phyloP scores from a whole-genome alignment of 1,139 yeast species.

The Suhomyces anneliseae region DNA sequence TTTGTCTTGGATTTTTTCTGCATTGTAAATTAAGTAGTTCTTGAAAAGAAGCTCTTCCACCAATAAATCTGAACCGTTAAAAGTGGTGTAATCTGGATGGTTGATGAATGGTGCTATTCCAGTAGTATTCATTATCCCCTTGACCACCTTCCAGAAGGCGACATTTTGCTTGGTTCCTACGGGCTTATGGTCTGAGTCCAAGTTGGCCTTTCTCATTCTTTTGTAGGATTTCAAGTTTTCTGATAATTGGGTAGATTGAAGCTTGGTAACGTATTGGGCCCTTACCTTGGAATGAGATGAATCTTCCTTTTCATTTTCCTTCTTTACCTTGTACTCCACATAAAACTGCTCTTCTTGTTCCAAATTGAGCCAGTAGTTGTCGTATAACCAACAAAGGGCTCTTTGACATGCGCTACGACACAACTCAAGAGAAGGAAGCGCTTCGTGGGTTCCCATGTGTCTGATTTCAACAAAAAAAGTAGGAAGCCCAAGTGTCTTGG shows the following conservation, averaged over 20 bases:
- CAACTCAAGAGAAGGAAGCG: conserved; percentile 67
- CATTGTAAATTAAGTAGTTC: conserved; percentile 31
- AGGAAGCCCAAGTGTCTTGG: conserved; percentile 69
- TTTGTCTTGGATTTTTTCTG: conserved; percentile 16
- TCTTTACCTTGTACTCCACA: conserved; percentile 16
- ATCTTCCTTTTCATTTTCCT: neutral
- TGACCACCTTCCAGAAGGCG: conserved; percentile 40
- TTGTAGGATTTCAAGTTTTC: conserved; percentile 30
- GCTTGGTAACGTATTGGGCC: conserved; percentile 1
- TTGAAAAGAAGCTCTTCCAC: conserved; percentile 20
- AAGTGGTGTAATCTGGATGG: conserved; percentile 1
- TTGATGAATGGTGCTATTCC: conserved; percentile 4
- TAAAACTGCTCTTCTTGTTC: conserved; percentile 27
- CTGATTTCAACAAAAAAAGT: conserved; percentile 84
- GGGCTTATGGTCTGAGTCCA: conserved; percentile 32
- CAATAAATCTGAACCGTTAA: conserved; percentile 13
- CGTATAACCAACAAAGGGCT: conserved; percentile 76
- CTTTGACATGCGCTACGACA: conserved; percentile 55
- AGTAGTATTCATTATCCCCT: conserved; percentile 6
- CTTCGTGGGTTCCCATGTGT: conserved; percentile 91
- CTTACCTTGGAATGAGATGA: neutral
- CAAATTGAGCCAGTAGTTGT: conserved; percentile 68
- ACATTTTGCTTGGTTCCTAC: conserved; percentile 37
- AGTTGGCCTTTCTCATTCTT: conserved; percentile 47
- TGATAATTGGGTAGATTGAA: conserved; percentile 4